Conservation (phyloP, 768 basidiomycete genomes). For the Lactarius hatsudake region DNA sequence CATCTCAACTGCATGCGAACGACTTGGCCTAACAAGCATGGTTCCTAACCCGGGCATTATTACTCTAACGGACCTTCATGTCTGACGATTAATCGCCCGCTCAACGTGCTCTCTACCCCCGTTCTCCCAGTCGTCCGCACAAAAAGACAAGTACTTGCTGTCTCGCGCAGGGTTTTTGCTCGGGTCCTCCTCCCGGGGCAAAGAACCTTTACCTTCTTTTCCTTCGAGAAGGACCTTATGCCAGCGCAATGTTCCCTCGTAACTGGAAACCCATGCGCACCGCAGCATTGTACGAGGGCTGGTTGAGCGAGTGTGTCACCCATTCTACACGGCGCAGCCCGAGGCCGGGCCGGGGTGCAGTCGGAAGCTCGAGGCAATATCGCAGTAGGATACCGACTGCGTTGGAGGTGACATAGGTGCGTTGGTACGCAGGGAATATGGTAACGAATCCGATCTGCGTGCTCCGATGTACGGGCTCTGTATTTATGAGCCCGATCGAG, state of each 20-base stretch:
- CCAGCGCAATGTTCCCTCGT: slow-evolving; percentile 44
- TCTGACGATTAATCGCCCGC: slow-evolving; percentile 32
- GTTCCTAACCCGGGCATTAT: not conserved
- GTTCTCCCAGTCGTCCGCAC: slow-evolving; percentile 61
- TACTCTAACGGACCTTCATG: not conserved
- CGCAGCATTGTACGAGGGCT: slow-evolving; percentile 39
- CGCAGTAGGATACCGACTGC: slow-evolving; percentile 43
- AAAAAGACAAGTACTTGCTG: slow-evolving; percentile 46
- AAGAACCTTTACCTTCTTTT: slow-evolving; percentile 4
- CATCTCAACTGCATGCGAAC: no score
- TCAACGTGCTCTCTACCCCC: slow-evolving; percentile 39
- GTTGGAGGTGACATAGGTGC: slow-evolving; percentile 27
- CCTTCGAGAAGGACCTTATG: slow-evolving; percentile 32
- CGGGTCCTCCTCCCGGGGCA: slow-evolving; percentile 31
- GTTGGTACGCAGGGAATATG: slow-evolving; percentile 18
- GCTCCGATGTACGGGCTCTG: slow-evolving; percentile 16
- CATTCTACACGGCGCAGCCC: slow-evolving; percentile 48
- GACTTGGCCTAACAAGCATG: not conserved
- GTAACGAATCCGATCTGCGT: slow-evolving; percentile 15
- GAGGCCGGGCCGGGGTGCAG: slow-evolving; percentile 33
- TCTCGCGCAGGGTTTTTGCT: slow-evolving; percentile 42
- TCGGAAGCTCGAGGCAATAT: slow-evolving; percentile 34
- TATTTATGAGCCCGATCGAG: slow-evolving; percentile 35
- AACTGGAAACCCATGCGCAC: slow-evolving; percentile 44
- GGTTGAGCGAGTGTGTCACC: slow-evolving; percentile 40